Evolutionary conservation across 1,284 basidiomycete genomes (phyloP).

Genomic region (Malassezia equina): DNA sequence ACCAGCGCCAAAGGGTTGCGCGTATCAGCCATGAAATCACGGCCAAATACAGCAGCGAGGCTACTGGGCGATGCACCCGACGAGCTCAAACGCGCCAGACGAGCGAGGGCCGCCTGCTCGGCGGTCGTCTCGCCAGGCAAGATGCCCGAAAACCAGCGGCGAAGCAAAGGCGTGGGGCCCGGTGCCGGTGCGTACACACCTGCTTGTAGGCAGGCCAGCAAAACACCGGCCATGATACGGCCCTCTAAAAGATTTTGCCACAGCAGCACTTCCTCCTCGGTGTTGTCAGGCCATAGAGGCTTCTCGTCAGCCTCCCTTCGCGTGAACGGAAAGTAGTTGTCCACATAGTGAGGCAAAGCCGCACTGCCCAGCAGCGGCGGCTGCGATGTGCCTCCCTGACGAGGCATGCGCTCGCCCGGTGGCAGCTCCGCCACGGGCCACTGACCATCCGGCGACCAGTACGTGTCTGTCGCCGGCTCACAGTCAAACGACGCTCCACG

Average conservation of each 20-base stretch:
- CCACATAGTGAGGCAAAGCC: slow-evolving; percentile 23
- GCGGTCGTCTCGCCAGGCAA: slow-evolving; percentile 4
- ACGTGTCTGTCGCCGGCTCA: slow-evolving; percentile 23
- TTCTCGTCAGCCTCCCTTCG: slow-evolving; percentile 25
- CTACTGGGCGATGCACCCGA: slow-evolving; percentile 8
- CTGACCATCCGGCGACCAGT: slow-evolving; percentile 28
- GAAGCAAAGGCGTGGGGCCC: background rate
- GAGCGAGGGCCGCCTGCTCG: slow-evolving; percentile 7
- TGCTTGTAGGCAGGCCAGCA: background rate
- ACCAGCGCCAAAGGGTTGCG: slow-evolving; percentile 11
- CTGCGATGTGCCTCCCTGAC: background rate
- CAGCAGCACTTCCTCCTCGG: background rate
- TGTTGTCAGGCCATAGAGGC: slow-evolving; percentile 1
- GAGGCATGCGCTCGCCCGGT: slow-evolving; percentile 6
- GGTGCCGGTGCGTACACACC: slow-evolving; percentile 4
- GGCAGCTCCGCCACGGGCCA: slow-evolving; percentile 33
- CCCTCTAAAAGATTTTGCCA: slow-evolving; percentile 12
- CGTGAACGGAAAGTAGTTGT: slow-evolving; percentile 24
- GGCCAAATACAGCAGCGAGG: slow-evolving; percentile 1
- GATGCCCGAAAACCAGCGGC: background rate
- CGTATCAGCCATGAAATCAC: background rate
- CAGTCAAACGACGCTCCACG: slow-evolving; percentile 24
- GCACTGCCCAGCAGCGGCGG: slow-evolving; percentile 17
- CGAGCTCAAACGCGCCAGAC: background rate
- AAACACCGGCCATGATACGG: slow-evolving; percentile 7